phyloP scores from a whole-genome alignment of 192 early-diverging fungal genomes.

The Glomus cerebriforme region DNA sequence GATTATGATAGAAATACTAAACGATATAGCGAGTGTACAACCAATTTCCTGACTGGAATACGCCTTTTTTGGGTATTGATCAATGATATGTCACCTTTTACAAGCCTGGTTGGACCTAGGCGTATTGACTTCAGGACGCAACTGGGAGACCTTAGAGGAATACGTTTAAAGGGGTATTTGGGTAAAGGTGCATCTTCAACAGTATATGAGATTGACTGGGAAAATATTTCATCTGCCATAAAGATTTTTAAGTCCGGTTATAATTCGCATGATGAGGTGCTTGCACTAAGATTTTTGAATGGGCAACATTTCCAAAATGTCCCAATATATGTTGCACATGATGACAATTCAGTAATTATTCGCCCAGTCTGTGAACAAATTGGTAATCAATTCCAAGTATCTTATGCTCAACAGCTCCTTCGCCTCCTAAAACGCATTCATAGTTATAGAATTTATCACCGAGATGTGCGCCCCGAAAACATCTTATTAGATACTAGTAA shows the following conservation, averaged over 20 bases:
- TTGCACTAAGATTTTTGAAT: neutral
- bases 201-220: conserved; percentile 13
- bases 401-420: conserved; percentile 15
- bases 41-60: neutral
- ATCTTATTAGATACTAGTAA: conserved; percentile 15
- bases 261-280: neutral
- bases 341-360: conserved; percentile 6
- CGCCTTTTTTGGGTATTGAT: conserved; percentile 16
- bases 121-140: neutral
- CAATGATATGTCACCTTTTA: neutral
- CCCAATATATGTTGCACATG: conserved; percentile 1
- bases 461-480: conserved; percentile 13
- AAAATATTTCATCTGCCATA: conserved; percentile 17
- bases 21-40: neutral
- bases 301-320: neutral
- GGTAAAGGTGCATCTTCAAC: neutral
- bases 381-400: neutral
- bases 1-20: conserved; percentile 14
- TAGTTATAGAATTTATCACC: neutral
- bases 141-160: neutral
- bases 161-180: conserved; percentile 13
- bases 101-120: neutral
- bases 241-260: neutral
- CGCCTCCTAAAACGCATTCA: neutral
- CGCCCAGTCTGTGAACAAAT: neutral